Evolutionary conservation across 2,329 filamentous ascomycete genomes (phyloP).

Genomic region (Plenodomus biglobosus): DNA sequence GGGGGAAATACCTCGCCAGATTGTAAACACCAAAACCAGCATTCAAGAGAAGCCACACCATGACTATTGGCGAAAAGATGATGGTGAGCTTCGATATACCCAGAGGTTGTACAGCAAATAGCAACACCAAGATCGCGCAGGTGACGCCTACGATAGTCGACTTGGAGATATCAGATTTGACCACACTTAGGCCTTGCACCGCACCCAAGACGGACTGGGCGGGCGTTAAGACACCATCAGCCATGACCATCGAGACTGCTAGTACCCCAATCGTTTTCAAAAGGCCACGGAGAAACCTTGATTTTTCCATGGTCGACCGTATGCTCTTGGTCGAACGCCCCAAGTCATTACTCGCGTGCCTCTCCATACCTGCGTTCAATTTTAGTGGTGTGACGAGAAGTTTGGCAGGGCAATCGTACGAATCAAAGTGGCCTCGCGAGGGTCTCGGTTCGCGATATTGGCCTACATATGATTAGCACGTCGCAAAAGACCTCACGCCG

Average conservation of each 20-base stretch:
- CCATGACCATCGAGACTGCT: conserved; percentile 68
- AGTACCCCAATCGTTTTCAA: conserved; percentile 66
- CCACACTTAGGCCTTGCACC: conserved; percentile 63
- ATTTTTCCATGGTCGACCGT: conserved; percentile 61
- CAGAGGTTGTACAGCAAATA: conserved; percentile 67
- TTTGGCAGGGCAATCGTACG: conserved; percentile 31
- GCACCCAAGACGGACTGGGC: conserved; percentile 71
- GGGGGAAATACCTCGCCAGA: conserved; percentile 23
- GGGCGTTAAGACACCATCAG: conserved; percentile 67
- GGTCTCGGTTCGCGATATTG: conserved; percentile 62
- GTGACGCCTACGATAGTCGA: conserved; percentile 63
- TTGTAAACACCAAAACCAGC: conserved; percentile 63
- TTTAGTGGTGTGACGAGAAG: conserved; percentile 2
- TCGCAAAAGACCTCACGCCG: too few relatives aligned
- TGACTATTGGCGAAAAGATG: conserved; percentile 66
- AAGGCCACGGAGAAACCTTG: conserved; percentile 52
- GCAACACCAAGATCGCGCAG: conserved; percentile 64
- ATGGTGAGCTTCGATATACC: conserved; percentile 63
- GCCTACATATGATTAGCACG: conserved; percentile 44
- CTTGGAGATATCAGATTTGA: conserved; percentile 57
- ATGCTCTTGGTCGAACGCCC: conserved; percentile 55
- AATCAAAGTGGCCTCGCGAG: conserved; percentile 57
- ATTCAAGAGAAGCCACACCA: conserved; percentile 69
- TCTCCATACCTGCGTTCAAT: conserved; percentile 51
- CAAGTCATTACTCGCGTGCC: conserved; percentile 60